Conservation (phyloP, 495 filamentous ascomycete genomes). For the Neurospora hispaniola region DNA sequence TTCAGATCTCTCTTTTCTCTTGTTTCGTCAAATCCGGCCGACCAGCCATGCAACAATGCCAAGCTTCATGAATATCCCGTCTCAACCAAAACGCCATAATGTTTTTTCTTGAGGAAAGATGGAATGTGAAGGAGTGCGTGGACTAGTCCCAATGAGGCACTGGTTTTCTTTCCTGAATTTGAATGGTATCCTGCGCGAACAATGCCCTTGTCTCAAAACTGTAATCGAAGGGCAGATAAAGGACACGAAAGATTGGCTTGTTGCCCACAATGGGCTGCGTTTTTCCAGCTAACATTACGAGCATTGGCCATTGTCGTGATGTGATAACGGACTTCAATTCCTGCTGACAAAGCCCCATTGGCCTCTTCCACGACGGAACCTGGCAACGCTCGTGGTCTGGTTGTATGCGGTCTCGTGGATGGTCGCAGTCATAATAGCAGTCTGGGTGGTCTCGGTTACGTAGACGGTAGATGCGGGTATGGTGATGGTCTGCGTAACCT, state of each 20-base stretch:
- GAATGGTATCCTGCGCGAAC: not conserved
- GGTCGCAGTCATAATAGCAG: not conserved
- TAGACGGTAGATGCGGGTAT: slow-evolving; percentile 13
- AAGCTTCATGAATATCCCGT: not conserved
- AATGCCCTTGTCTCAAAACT: not conserved
- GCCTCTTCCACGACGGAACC: not conserved
- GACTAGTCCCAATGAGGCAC: not conserved
- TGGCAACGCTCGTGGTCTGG: not conserved
- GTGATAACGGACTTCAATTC: not conserved
- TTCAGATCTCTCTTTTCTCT: not conserved
- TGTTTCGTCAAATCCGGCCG: not conserved
- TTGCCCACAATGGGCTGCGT: not conserved
- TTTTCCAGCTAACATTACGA: not conserved
- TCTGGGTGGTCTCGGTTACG: slow-evolving; percentile 3
- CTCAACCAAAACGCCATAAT: not conserved
- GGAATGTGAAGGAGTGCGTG: not conserved
- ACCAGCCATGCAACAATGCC: not conserved
- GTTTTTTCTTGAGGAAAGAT: not conserved
- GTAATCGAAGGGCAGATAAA: not conserved
- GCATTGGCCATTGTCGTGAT: not conserved
- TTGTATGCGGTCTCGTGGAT: not conserved
- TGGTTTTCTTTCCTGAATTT: not conserved
- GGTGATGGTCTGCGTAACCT: slow-evolving; percentile 15
- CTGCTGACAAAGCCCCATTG: not conserved
- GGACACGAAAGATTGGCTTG: not conserved